Percentiles rank a stretch among this genome's conserved stretches.
These are phyloP conservation scores for Coemansia sp. DNA, from an alignment of 192 early-diverging fungal species.

Conservation along the genomic window DNA sequence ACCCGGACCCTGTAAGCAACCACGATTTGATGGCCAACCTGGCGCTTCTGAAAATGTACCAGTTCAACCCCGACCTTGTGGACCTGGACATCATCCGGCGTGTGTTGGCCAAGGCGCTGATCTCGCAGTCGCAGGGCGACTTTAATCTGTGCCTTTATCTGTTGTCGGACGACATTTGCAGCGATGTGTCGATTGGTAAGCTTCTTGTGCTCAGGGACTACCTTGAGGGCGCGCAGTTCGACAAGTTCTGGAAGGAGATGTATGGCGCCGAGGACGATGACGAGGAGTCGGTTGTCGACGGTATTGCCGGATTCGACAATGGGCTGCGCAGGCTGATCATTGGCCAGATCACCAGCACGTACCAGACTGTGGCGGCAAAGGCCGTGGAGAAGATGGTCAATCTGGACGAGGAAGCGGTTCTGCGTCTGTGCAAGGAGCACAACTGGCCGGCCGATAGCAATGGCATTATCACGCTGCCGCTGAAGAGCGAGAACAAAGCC, in stretches of 20 bases:
- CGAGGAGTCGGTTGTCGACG: slow-evolving; percentile 59
- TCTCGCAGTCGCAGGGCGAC: slow-evolving; percentile 79
- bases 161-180: slow-evolving; percentile 68
- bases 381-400: slow-evolving; percentile 65
- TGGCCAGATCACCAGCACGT: slow-evolving; percentile 70
- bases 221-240: slow-evolving; percentile 75
- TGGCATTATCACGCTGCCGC: slow-evolving; percentile 68
- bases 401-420: slow-evolving; percentile 65
- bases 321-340: slow-evolving; percentile 75
- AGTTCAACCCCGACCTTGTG: slow-evolving; percentile 82
- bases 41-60: slow-evolving; percentile 90
- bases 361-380: slow-evolving; percentile 72
- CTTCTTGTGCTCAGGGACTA: slow-evolving; percentile 72
- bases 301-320: slow-evolving; percentile 69
- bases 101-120: slow-evolving; percentile 81
- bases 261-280: slow-evolving; percentile 52
- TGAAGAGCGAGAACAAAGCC: slow-evolving; percentile 80
- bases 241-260: slow-evolving; percentile 68
- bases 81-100: slow-evolving; percentile 70
- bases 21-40: slow-evolving; percentile 91
- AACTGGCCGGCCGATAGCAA: slow-evolving; percentile 66
- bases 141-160: slow-evolving; percentile 90
- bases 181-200: slow-evolving; percentile 46
- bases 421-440: slow-evolving; percentile 57
- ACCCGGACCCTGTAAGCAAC: slow-evolving; percentile 56